A percentile compares a stretch with the other conserved stretches of the same genome.
These are phyloP conservation scores for Populus tomentosa DNA, from an alignment of 441 rosid genomes.

Conservation along the genomic window DNA sequence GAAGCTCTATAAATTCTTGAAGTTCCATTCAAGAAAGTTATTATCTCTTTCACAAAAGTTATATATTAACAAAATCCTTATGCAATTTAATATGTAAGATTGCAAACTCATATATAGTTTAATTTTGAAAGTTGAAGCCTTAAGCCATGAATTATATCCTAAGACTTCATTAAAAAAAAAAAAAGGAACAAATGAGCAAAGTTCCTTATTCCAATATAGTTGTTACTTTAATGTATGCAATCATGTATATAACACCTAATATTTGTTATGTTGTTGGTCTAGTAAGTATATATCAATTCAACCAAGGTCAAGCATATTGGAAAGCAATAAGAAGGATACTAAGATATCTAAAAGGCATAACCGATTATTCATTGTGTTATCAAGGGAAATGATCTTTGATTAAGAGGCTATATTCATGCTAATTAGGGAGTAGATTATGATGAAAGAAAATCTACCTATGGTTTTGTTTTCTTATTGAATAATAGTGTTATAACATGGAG, in stretches of 20 bases:
- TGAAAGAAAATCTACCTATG: conserved; percentile 1
- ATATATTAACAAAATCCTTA: background rate
- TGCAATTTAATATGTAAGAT: background rate
- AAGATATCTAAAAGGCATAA: background rate
- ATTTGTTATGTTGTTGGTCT: background rate
- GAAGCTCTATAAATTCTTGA: too few relatives aligned
- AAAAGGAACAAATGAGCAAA: background rate
- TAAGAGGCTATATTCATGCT: background rate
- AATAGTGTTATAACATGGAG: background rate
- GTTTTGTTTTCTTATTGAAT: background rate
- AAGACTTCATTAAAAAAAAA: too few relatives aligned
- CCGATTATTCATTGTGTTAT: background rate
- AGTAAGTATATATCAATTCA: background rate
- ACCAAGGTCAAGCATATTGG: background rate
- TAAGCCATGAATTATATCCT: background rate
- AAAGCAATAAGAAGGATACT: conserved; percentile 1
- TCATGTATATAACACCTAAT: conserved; percentile 3
- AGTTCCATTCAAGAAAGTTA: too few relatives aligned
- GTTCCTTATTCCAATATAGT: background rate
- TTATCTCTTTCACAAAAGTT: background rate
- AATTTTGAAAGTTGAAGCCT: background rate
- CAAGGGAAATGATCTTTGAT: background rate
- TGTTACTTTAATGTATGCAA: background rate
- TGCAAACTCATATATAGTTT: background rate
- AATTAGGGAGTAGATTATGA: background rate